Conservation (phyloP, 495 filamentous ascomycete genomes). For the Xylaria palmicola region DNA sequence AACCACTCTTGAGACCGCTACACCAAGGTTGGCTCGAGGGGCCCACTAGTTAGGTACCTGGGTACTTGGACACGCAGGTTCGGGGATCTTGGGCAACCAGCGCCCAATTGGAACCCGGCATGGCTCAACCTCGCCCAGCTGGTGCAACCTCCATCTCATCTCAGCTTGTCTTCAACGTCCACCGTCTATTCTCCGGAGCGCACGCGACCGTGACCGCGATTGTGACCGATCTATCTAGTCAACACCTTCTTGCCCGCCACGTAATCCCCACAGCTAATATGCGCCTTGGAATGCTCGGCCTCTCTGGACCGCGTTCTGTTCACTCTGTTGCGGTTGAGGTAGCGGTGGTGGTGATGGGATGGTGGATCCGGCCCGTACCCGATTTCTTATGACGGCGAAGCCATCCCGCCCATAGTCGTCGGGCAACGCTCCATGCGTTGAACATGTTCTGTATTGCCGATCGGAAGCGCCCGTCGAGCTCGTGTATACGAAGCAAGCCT, state of each 20-base stretch:
- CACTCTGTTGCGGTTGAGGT: conserved; percentile 7
- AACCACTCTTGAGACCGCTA: conserved; percentile 8
- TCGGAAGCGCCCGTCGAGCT: background rate
- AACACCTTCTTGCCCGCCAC: background rate
- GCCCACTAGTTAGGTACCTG: background rate
- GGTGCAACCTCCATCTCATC: conserved; percentile 36
- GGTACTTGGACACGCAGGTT: background rate
- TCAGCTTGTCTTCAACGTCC: conserved; percentile 20
- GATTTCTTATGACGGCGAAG: conserved; percentile 18
- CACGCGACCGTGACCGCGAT: conserved; percentile 8
- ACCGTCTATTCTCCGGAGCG: background rate
- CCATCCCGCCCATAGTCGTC: background rate
- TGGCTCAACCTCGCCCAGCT: conserved; percentile 23
- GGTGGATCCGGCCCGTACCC: conserved; percentile 15
- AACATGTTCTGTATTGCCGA: background rate
- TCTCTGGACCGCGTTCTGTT: background rate
- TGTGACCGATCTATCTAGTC: background rate
- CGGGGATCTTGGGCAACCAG: conserved; percentile 16
- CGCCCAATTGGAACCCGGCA: conserved; percentile 17
- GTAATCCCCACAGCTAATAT: background rate
- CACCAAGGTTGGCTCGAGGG: background rate
- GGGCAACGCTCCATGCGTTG: background rate
- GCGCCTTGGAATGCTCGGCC: conserved; percentile 9
- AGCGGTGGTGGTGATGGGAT: conserved; percentile 13
- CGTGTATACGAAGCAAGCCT: background rate